Evolutionary conservation across 2,329 filamentous ascomycete genomes (phyloP).

Genomic region (Aspergillus piperis): DNA sequence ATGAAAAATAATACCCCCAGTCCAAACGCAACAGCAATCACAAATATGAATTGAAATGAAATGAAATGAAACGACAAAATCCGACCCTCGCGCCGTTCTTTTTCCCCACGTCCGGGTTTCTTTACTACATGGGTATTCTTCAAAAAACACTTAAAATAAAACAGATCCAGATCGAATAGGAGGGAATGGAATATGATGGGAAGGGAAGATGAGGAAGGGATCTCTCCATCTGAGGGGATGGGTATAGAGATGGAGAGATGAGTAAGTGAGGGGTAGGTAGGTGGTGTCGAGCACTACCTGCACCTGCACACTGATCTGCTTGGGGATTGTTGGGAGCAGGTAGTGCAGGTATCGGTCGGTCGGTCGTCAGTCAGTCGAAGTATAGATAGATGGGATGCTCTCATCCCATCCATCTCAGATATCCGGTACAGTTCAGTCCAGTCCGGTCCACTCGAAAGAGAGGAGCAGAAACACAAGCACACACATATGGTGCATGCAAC

Average conservation of each 20-base stretch:
- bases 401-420: background rate
- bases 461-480: background rate
- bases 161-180: too few relatives aligned
- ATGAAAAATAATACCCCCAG: too few relatives aligned
- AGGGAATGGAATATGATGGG: too few relatives aligned
- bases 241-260: background rate
- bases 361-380: background rate
- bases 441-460: background rate
- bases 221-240: background rate
- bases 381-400: background rate
- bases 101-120: too few relatives aligned
- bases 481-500: background rate
- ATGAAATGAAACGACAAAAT: too few relatives aligned
- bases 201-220: too few relatives aligned
- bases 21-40: too few relatives aligned
- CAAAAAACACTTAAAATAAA: too few relatives aligned
- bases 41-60: too few relatives aligned
- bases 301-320: background rate
- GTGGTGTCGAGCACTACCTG: background rate
- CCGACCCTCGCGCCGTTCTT: too few relatives aligned
- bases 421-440: background rate
- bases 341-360: background rate
- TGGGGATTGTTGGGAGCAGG: background rate
- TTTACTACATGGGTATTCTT: too few relatives aligned
- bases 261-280: background rate